These are phyloP conservation scores for Umbelopsis vinacea DNA, from an alignment of 192 early-diverging fungal species.

Conservation along the genomic window DNA sequence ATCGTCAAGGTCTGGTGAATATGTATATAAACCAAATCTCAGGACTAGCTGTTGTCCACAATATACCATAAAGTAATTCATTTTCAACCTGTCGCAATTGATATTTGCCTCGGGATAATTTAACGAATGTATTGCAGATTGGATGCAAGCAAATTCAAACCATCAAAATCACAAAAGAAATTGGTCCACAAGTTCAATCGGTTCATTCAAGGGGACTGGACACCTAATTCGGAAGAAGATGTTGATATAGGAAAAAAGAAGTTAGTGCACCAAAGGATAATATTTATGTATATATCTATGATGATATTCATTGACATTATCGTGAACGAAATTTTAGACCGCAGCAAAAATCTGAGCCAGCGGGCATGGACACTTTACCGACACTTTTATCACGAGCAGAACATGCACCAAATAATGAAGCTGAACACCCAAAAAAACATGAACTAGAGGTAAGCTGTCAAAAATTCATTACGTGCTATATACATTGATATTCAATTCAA, in stretches of 20 bases:
- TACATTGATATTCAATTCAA: not conserved
- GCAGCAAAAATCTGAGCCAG: not conserved
- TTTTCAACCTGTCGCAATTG: not conserved
- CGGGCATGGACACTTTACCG: not conserved
- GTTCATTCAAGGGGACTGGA: constrained; percentile 49
- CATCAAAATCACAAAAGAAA: constrained; percentile 70
- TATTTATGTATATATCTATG: not conserved
- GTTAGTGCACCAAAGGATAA: not conserved
- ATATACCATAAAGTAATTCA: constrained; percentile 67
- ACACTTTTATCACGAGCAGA: not conserved
- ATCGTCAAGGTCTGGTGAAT: constrained; percentile 58
- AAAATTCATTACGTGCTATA: not conserved
- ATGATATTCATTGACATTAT: not conserved
- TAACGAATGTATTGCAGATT: constrained; percentile 39
- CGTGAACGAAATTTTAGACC: not conserved
- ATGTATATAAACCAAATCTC: constrained; percentile 76
- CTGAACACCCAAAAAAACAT: constrained; percentile 10
- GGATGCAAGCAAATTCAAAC: constrained; percentile 55
- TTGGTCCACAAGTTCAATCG: constrained; percentile 65
- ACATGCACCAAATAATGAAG: constrained; percentile 1
- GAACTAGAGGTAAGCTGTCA: not conserved
- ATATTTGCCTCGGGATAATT: not conserved
- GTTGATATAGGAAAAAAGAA: constrained; percentile 30
- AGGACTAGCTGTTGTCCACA: constrained; percentile 72
- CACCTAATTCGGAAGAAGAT: not conserved